Evolutionary conservation across 2,329 filamentous ascomycete species (phyloP), one percentile per base, ranked within the genome.

Genomic region (Microsporum audouinii): DNA sequence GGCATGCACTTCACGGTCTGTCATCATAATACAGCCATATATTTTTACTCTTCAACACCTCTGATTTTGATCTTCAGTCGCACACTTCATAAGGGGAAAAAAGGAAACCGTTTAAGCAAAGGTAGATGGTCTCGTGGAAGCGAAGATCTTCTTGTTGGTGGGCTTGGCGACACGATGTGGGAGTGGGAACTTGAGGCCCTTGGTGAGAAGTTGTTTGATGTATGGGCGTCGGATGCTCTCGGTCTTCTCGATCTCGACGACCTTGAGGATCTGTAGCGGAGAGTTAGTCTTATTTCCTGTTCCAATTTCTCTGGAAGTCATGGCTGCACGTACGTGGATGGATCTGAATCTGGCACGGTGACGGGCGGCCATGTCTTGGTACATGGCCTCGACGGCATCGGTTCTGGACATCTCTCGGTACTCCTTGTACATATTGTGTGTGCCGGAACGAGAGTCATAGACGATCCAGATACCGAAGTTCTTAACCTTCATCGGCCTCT

Each of bases 361-460:
- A 79, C 94, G 90, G 79, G 95, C 92, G 72, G 94, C 91, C 94
- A 99, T 97, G 84, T 99, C 94, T 81, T 94, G 89, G 88, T 99
- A 99, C 77, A 99, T 86, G 71, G 92, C 82, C 82, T 97, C 89
- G 75, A 97, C 92, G 70, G 94, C 94, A 71, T 94, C 92, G 75
- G 88, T 89, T 80, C 94, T 86, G 77, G 89, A 92, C 85, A 97
- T 89, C 85, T 97, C 94, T 78, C 94, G 89, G 88, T 96, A 97
- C 88, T 99, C 94, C 88, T 97, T 97, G 90, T 99, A 99, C 94
- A 99, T 99, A 88, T 99, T 99, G 91, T 99, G 94, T 74, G 94
- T 99, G 74, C 94, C 94, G 73, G 94, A 97, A 80, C 94, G 92
- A 66, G 95, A 99, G 83, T 99, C 92, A 84, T 99, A 99, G 78